A percentile compares a stretch with the other conserved stretches of the same genome.
phyloP scores from a whole-genome alignment of 139 green algal species.

The Haematococcus sp. region DNA sequence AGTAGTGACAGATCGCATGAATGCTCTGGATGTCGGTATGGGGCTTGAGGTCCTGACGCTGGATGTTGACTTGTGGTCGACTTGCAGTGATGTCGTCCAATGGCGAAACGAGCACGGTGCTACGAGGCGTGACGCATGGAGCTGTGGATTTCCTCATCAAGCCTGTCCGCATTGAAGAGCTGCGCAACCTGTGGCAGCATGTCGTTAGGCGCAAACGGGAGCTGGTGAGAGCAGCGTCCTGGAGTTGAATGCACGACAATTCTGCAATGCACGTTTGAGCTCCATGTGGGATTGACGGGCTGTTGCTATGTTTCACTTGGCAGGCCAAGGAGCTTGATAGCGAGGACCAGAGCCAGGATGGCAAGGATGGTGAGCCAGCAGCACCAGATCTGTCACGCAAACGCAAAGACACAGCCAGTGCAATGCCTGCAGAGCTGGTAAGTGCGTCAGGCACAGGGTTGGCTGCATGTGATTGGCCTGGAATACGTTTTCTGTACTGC shows the following conservation, averaged over 20 bases:
- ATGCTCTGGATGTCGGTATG: neutral
- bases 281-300: neutral
- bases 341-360: slow-evolving; percentile 38
- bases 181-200: slow-evolving; percentile 97
- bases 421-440: neutral
- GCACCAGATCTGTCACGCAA: slow-evolving; percentile 10
- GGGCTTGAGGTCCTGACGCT: neutral
- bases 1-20: slow-evolving; percentile 32
- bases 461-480: neutral
- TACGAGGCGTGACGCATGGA: slow-evolving; percentile 92
- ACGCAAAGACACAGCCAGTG: slow-evolving; percentile 10
- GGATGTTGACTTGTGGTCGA: neutral
- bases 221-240: slow-evolving; percentile 4
- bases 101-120: slow-evolving; percentile 84
- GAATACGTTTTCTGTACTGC: too few relatives aligned
- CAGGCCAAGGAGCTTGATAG: slow-evolving; percentile 26
- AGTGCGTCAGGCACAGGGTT: neutral
- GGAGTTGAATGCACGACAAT: neutral
- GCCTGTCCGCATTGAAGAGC: slow-evolving; percentile 93
- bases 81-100: slow-evolving; percentile 95
- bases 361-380: slow-evolving; percentile 10
- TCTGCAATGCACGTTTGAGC: too few relatives aligned
- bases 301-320: neutral
- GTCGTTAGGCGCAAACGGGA: slow-evolving; percentile 71
- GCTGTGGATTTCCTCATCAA: slow-evolving; percentile 98